Percentiles rank a stretch among this genome's conserved stretches.
Evolutionary conservation across 2,329 filamentous ascomycete species (phyloP).

Genomic region (Salinomyces thailandicus): DNA sequence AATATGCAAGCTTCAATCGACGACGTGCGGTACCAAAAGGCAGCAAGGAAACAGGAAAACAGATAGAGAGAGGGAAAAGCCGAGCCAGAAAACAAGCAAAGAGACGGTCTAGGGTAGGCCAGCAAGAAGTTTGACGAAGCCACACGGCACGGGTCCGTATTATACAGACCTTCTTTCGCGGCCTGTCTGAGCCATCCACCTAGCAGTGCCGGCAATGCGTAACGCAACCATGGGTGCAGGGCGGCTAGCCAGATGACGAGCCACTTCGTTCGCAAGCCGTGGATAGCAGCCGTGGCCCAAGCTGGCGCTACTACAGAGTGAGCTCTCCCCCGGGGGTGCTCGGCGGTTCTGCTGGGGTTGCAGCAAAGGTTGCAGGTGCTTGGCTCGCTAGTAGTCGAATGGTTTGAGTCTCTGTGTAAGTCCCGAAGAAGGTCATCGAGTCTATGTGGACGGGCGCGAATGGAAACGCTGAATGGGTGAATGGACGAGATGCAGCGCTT

Average conservation of each 20-base stretch:
- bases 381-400: slow-evolving; percentile 2
- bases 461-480: too few relatives aligned
- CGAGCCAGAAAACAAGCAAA: slow-evolving; percentile 1
- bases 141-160: slow-evolving; percentile 13
- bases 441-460: too few relatives aligned
- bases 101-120: slow-evolving; percentile 3
- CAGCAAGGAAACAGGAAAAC: slow-evolving; percentile 16
- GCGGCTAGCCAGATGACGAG: slow-evolving; percentile 20
- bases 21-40: slow-evolving; percentile 15
- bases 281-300: slow-evolving; percentile 19
- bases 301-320: slow-evolving; percentile 24
- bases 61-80: slow-evolving; percentile 7
- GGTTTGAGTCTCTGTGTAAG: slow-evolving; percentile 5
- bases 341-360: background rate
- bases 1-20: slow-evolving; percentile 12
- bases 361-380: background rate
- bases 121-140: slow-evolving; percentile 10
- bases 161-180: slow-evolving; percentile 17
- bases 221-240: slow-evolving; percentile 12
- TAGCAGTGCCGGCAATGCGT: slow-evolving; percentile 12
- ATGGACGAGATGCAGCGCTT: slow-evolving; percentile 7
- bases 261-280: slow-evolving; percentile 10
- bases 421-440: background rate
- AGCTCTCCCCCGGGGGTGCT: slow-evolving; percentile 12
- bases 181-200: background rate